phyloP scores from a whole-genome alignment of 805 yeast genomes.

The Suhomyces canberraensis region DNA sequence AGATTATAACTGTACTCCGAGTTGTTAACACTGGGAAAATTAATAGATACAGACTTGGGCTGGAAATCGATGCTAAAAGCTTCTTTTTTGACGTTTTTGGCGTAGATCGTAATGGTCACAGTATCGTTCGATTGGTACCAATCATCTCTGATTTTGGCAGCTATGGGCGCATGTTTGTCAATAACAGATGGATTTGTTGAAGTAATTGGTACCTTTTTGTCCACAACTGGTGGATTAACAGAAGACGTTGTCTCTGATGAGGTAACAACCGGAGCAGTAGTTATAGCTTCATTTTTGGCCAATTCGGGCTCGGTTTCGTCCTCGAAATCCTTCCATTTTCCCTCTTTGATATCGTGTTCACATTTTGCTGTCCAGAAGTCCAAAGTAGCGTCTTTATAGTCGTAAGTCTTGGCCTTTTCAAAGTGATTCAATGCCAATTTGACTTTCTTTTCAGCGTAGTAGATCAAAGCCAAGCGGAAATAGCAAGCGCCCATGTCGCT shows the following conservation, averaged over 20 bases:
- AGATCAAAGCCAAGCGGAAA: slow-evolving; percentile 46
- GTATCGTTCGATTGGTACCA: slow-evolving; percentile 59
- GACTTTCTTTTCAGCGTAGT: slow-evolving; percentile 43
- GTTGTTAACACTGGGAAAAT: slow-evolving; percentile 47
- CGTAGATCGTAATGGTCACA: slow-evolving; percentile 68
- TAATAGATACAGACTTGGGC: slow-evolving; percentile 33
- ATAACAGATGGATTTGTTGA: slow-evolving; percentile 31
- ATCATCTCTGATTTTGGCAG: slow-evolving; percentile 35
- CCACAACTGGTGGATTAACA: not conserved
- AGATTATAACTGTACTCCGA: slow-evolving; percentile 58
- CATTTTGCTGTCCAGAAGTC: slow-evolving; percentile 46
- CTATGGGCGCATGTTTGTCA: slow-evolving; percentile 39
- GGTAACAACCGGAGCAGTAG: not conserved
- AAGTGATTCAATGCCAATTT: slow-evolving; percentile 41
- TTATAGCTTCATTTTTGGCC: not conserved
- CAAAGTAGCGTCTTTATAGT: slow-evolving; percentile 45
- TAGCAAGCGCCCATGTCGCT: slow-evolving; percentile 45
- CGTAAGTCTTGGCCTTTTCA: slow-evolving; percentile 38
- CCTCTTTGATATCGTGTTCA: slow-evolving; percentile 27
- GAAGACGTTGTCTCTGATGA: not conserved
- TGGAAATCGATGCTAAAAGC: slow-evolving; percentile 40
- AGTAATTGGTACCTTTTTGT: not conserved
- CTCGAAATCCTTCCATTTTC: slow-evolving; percentile 9
- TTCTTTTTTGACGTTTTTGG: slow-evolving; percentile 59
- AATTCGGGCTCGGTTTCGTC: slow-evolving; percentile 2